These are phyloP conservation scores for Lactarius sanguifluus DNA, from an alignment of 768 basidiomycete species.

Conservation along the genomic window DNA sequence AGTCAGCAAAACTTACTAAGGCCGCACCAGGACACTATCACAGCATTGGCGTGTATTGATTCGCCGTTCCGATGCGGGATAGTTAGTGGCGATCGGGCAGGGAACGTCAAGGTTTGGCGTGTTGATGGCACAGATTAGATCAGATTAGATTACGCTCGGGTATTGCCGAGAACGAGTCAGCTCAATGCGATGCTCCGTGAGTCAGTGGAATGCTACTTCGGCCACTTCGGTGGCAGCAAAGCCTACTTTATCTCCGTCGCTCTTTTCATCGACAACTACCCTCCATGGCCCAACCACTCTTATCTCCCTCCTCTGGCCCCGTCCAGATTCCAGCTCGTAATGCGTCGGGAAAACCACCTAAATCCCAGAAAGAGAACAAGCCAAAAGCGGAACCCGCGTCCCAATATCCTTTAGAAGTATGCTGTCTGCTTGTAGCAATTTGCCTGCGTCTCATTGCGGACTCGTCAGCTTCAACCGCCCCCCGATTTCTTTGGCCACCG, in stretches of 20 bases:
- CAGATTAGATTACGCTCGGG: conserved; percentile 15
- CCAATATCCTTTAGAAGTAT: conserved; percentile 65
- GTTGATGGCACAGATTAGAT: conserved; percentile 49
- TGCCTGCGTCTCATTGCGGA: conserved; percentile 22
- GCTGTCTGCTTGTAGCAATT: neutral
- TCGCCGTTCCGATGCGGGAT: conserved; percentile 91
- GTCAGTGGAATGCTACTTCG: conserved; percentile 22
- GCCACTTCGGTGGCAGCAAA: conserved; percentile 18
- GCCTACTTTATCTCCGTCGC: conserved; percentile 27
- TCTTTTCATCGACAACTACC: conserved; percentile 31
- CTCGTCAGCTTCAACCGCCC: conserved; percentile 66
- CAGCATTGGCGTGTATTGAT: conserved; percentile 81
- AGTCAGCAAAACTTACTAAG: conserved; percentile 83
- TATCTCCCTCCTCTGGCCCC: conserved; percentile 52
- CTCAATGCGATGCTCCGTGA: neutral
- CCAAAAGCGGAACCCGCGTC: conserved; percentile 39
- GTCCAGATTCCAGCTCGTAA: conserved; percentile 44
- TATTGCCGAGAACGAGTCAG: conserved; percentile 6
- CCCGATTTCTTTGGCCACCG: conserved; percentile 90
- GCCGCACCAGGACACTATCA: conserved; percentile 89
- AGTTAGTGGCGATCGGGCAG: conserved; percentile 88
- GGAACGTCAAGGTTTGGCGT: conserved; percentile 89
- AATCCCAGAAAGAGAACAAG: conserved; percentile 48
- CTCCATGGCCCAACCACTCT: conserved; percentile 52
- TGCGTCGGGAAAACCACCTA: conserved; percentile 31